Base-by-base conservation (phyloP, 805 yeast species). In the Candida quercuum region DNA sequence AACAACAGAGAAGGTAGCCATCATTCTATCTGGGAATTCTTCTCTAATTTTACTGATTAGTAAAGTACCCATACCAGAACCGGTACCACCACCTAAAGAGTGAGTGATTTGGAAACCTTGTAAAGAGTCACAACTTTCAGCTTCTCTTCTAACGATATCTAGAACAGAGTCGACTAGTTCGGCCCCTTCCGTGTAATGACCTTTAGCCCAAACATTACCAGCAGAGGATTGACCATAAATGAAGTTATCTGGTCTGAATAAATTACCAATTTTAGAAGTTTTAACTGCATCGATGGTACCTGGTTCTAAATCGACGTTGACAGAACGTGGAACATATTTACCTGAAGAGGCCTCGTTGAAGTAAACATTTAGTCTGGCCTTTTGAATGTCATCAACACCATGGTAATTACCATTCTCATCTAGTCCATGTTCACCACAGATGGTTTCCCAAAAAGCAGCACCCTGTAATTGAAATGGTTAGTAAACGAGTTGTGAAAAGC, bases 11-110 rank as follows among this genome's bases (percentile, higher is more conserved):
- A 91, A 91, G 66, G 94, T 97, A 51, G 94, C 80, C 72, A 91
- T 93, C 54, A 97, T 85, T 72, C 94, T 91, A 67, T 91, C 94
- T 57, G 96, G 96, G 63, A 81, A 91, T 64, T 91, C 97, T 54
- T 80, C 77, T 29, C 95, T 84, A 52, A 91, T 79, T 59, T 88
- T 93, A 67, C 91, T 96, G 56, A 91, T 76, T 58, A 91, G 74
- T 51, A 91, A 72, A 28, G 98, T 88, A 38, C 98, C 99, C 62
- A 91, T 81, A 59, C 99, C 99, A 21, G 97, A 88, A 60, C 99
- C 99, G 36, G 99, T 91, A 76, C 99, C 99, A 72, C 99, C 99
- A 66, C 98, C 98, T 51, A 91, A 76, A 20, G 98, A 91, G 65
- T 91, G 99, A 30, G 96, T 91, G 66, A 91, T 89, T 51, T 91